Evolutionary conservation across 352 stramenopile species (phyloP), one percentile per base, ranked within the genome.

Genomic region (Phytopythium sindhum): DNA sequence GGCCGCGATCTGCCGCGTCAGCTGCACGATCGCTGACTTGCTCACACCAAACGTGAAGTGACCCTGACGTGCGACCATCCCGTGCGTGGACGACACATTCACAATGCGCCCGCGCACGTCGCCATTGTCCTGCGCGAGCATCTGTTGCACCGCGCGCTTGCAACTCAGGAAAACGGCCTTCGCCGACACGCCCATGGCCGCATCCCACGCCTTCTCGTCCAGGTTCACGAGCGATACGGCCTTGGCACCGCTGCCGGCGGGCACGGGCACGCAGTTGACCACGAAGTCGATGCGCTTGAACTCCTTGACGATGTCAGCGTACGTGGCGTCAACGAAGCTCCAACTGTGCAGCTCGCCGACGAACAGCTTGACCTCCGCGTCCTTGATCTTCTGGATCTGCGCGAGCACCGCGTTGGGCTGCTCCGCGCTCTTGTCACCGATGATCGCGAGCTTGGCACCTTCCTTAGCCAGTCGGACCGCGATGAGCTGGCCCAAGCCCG

Each of bases 221-320:
- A 78, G 58, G 26, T 89, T 75, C 24, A 75, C 69, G 17, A 89
- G 64, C 42, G 67, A 28, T 11, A 37, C 75, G 7, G 69, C 64
- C 66, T 83, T 81, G 42, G 68, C 68, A 0, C 63, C 72, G 42
- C 64, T 70, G 10, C 66, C 66, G 19, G 67, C 67, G 6, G 70
- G 73, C 2, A 68, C 50, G 0, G 78, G 74, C 14, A 89, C 64
- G 55, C 80, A 91, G 67, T 91, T 89, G 60, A 89, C 78, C 19
- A 89, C 78, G 73, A 91, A 91, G 68, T 89, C 82, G 28, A 89
- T 78, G 57, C 82, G 82, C 54, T 69, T 74, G 60, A 84, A 78
- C 41, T 77, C 50, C 54, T 78, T 78, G 26, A 72, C 74, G 29
- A 87, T 66, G 1, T 60, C 62, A 4, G 66, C 37, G 63, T 81